Percentiles rank a stretch among this genome's conserved stretches.
phyloP scores from a whole-genome alignment of 1,139 yeast genomes.

The Geotrichum aggregatum region DNA sequence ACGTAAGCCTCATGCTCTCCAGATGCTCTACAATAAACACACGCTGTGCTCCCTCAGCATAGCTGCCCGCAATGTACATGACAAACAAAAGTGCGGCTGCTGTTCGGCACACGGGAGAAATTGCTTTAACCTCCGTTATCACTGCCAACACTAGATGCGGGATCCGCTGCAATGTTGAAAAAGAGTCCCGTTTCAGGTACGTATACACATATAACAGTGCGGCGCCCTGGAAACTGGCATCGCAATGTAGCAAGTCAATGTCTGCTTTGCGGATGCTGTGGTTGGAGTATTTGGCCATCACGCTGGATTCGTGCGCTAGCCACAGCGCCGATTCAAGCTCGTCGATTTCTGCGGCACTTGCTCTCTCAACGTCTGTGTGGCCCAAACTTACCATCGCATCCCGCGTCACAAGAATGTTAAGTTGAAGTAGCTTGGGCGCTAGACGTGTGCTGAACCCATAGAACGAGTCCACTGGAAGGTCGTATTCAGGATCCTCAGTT shows the following conservation, averaged over 20 bases:
- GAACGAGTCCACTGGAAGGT: conserved; percentile 21
- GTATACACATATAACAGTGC: conserved; percentile 21
- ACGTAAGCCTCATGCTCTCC: conserved; percentile 18
- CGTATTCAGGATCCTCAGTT: conserved; percentile 20
- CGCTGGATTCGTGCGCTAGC: conserved; percentile 10
- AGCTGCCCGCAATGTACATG: conserved; percentile 21
- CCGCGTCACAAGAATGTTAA: conserved; percentile 15
- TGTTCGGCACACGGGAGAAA: conserved; percentile 19
- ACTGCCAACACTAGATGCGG: conserved; percentile 14
- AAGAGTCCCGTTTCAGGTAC: conserved; percentile 13
- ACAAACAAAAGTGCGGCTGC: conserved; percentile 22
- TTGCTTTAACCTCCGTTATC: conserved; percentile 17
- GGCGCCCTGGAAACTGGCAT: conserved; percentile 21
- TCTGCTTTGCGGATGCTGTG: conserved; percentile 10
- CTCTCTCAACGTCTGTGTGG: conserved; percentile 1
- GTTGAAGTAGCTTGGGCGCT: conserved; percentile 20
- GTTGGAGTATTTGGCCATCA: conserved; percentile 13
- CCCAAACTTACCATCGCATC: conserved; percentile 10
- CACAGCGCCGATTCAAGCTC: conserved; percentile 17
- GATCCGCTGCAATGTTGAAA: conserved; percentile 10
- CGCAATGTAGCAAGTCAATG: conserved; percentile 20
- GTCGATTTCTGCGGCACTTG: conserved; percentile 11
- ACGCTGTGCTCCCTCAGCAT: conserved; percentile 18
- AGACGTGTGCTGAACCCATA: conserved; percentile 21
- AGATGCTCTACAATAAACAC: conserved; percentile 13